Evolutionary conservation across 1,139 yeast species (phyloP), one percentile per base, ranked within the genome.

Genomic region (Zygosaccharomyces sapae): DNA sequence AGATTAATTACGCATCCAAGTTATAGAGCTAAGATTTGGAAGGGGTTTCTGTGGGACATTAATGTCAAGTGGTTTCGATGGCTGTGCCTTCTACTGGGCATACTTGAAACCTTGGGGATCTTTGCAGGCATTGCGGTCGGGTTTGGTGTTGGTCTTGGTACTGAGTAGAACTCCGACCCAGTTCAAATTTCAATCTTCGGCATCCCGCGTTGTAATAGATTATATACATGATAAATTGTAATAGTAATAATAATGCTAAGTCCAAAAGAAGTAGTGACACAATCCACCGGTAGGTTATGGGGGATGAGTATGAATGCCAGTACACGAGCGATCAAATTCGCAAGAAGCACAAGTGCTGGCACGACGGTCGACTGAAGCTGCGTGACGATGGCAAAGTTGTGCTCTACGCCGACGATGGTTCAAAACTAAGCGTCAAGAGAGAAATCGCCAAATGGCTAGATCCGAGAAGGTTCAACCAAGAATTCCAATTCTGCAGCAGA

Each of bases 41-140:
- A 54, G 33, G 65, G 64, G 5, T 61, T 55, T 36, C 41, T 52
- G 10, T 61, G 65, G 64, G 58, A 61, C 29, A 41, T 60, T 2
- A 59, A 61, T 40, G 38, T 62, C 9, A 40, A 33, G 8, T 60
- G 64, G 65, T 53, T 63, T 37, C 48, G 63, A 39, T 46, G 36
- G 7, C n/a, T 54, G 18, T 62, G 63, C 45, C 38, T 62, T 12
- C 29, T 49, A 13, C 31, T 58, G 9, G 67, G 66, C 1, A 10
- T 44, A 6, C 7, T 54, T 1, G 66, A 62, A 38, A 24, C 52
- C 1, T 18, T 60, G n/a, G 48, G 50, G 5, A 50, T 61, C 1
- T 38, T 65, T 9, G 69, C 67, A 2, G 59, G 67, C 46, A 58
- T 69, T 13, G 64, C 63, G 9, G 51, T 63, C 30, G 70, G 70